Conservation (phyloP, 2,329 filamentous ascomycete genomes). For the Graphium sp. region DNA sequence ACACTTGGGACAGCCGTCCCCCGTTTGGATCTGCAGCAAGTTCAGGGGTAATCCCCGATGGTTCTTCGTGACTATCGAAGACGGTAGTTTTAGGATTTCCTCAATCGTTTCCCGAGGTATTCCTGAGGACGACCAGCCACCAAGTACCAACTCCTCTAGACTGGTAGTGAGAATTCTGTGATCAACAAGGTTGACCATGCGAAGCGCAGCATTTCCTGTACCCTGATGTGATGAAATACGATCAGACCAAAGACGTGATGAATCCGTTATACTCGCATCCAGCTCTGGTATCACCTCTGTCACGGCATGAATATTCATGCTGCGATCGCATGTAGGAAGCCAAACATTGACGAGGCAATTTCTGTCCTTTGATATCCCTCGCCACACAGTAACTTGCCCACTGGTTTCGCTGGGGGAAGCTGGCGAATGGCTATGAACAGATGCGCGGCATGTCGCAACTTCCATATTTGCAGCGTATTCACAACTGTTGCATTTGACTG, state of each 20-base stretch:
- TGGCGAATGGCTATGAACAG: no score
- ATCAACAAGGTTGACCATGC: constrained; percentile 18
- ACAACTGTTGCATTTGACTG: constrained; percentile 62
- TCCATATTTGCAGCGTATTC: constrained; percentile 76
- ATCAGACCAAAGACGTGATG: constrained; percentile 32
- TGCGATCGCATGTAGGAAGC: constrained; percentile 22
- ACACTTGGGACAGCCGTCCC: constrained; percentile 62
- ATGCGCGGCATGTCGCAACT: no score
- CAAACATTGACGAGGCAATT: constrained; percentile 53
- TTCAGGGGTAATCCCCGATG: no score
- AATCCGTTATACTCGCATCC: constrained; percentile 52
- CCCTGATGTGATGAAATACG: no score
- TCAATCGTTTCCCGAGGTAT: neutral
- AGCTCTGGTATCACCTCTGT: constrained; percentile 50
- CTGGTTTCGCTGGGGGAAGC: no score
- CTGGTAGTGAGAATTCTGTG: constrained; percentile 10
- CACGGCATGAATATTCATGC: constrained; percentile 37
- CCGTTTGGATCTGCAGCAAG: constrained; percentile 46
- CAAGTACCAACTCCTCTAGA: no score
- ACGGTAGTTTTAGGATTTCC: no score
- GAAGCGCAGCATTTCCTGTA: neutral
- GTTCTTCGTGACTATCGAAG: no score
- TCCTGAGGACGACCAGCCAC: constrained; percentile 4
- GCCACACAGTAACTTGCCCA: constrained; percentile 34
- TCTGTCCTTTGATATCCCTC: constrained; percentile 50